phyloP scores from a whole-genome alignment of 2,329 filamentous ascomycete genomes.

The Ophiocordyceps sinensis region DNA sequence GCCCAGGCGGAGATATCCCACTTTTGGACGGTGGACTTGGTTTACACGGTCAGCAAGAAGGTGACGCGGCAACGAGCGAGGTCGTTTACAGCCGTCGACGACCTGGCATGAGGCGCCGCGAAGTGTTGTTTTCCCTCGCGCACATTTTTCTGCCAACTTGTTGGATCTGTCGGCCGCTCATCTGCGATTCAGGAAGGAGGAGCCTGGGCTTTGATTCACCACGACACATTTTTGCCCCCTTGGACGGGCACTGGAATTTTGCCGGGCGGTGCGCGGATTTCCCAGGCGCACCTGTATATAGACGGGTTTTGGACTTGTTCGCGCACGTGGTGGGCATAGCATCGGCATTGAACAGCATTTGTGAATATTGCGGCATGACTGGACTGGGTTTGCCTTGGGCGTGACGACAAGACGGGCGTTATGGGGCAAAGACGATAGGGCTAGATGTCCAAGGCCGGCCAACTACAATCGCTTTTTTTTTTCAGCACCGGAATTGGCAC shows the following conservation, averaged over 20 bases:
- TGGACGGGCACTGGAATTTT: neutral
- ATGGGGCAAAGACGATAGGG: slow-evolving; percentile 15
- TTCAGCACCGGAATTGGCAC: slow-evolving; percentile 7
- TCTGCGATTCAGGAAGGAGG: neutral
- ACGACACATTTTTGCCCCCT: slow-evolving; percentile 8
- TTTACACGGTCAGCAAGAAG: slow-evolving; percentile 61
- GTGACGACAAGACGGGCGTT: slow-evolving; percentile 27
- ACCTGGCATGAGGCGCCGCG: slow-evolving; percentile 21
- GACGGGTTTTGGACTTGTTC: slow-evolving; percentile 29
- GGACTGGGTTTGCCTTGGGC: slow-evolving; percentile 13
- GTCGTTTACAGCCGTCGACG: slow-evolving; percentile 24
- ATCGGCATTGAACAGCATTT: slow-evolving; percentile 21
- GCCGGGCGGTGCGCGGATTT: neutral
- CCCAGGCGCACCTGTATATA: slow-evolving; percentile 27
- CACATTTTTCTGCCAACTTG: slow-evolving; percentile 1
- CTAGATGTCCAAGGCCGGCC: slow-evolving; percentile 5
- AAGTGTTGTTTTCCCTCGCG: neutral
- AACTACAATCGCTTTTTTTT: slow-evolving; percentile 25
- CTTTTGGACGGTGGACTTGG: slow-evolving; percentile 54
- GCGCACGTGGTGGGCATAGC: slow-evolving; percentile 31
- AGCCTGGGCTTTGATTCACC: neutral
- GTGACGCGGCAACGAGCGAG: slow-evolving; percentile 37
- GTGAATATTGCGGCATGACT: slow-evolving; percentile 20
- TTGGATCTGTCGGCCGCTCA: slow-evolving; percentile 5
- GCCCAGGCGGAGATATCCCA: slow-evolving; percentile 54